Conservation (phyloP, 1,284 basidiomycete species). For the Ustilago nuda region DNA sequence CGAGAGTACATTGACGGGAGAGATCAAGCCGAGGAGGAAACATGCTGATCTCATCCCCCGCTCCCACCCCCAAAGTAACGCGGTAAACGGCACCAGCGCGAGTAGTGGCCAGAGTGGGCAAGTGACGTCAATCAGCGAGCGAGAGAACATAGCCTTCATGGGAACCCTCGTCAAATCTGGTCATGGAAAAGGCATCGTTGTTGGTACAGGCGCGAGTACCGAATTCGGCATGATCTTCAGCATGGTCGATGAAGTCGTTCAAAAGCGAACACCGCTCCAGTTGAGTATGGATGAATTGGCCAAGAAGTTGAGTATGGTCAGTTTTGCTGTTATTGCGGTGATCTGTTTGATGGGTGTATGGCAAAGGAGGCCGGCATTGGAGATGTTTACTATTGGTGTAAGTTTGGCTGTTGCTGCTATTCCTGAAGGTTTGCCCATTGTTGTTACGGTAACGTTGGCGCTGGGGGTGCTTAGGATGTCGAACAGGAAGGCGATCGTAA, state of each 20-base stretch:
- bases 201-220: slow-evolving; percentile 87
- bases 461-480: slow-evolving; percentile 94
- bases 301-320: slow-evolving; percentile 87
- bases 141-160: slow-evolving; percentile 93
- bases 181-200: slow-evolving; percentile 85
- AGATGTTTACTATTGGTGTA: slow-evolving; percentile 99
- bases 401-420: slow-evolving; percentile 97
- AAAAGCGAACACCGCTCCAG: slow-evolving; percentile 92
- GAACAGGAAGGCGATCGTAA: slow-evolving; percentile 93
- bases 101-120: not conserved
- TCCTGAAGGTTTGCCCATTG: slow-evolving; percentile 95
- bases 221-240: slow-evolving; percentile 97
- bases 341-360: slow-evolving; percentile 91
- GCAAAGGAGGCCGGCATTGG: slow-evolving; percentile 89
- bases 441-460: slow-evolving; percentile 95
- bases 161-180: slow-evolving; percentile 94
- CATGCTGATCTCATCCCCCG: slow-evolving; percentile 72
- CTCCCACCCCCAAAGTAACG: too few relatives aligned
- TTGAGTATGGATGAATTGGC: slow-evolving; percentile 96
- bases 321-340: slow-evolving; percentile 90
- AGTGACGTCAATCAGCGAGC: slow-evolving; percentile 77
- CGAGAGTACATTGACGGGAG: slow-evolving; percentile 93
- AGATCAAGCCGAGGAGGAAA: slow-evolving; percentile 86
- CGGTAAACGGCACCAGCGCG: not conserved
- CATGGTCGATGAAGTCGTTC: slow-evolving; percentile 98